Conservation (phyloP, 2,329 filamentous ascomycete genomes). For the Fusarium oligoseptatum region DNA sequence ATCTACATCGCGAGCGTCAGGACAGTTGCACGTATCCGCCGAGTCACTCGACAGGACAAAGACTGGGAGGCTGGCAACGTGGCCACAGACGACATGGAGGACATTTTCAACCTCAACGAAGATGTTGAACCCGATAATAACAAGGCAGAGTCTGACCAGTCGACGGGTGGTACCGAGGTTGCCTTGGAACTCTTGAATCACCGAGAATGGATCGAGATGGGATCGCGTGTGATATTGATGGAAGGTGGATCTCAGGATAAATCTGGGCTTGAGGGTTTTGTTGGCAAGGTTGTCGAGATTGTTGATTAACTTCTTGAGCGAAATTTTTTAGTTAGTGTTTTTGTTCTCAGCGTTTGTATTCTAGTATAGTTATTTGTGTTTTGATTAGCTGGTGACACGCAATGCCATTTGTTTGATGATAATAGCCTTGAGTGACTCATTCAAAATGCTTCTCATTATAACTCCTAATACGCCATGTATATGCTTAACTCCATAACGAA, state of each 20-base stretch:
- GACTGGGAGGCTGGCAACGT: slow-evolving; percentile 44
- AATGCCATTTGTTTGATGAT: slow-evolving; percentile 6
- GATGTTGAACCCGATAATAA: slow-evolving; percentile 55
- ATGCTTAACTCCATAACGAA: slow-evolving; percentile 15
- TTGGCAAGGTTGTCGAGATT: slow-evolving; percentile 75
- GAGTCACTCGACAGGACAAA: slow-evolving; percentile 56
- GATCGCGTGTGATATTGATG: slow-evolving; percentile 77
- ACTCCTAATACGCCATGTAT: slow-evolving; percentile 37
- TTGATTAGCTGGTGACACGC: neutral
- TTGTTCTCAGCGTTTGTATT: slow-evolving; percentile 12
- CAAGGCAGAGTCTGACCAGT: slow-evolving; percentile 36
- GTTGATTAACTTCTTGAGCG: slow-evolving; percentile 59
- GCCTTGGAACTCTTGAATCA: slow-evolving; percentile 77
- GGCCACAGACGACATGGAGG: slow-evolving; percentile 60
- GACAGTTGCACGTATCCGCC: slow-evolving; percentile 80
- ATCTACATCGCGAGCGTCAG: slow-evolving; percentile 91
- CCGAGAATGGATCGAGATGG: slow-evolving; percentile 80
- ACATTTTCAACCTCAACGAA: slow-evolving; percentile 71
- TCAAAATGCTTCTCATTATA: slow-evolving; percentile 18
- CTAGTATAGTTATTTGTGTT: slow-evolving; percentile 13
- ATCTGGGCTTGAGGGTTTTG: slow-evolving; percentile 78
- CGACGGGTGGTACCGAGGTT: slow-evolving; percentile 62
- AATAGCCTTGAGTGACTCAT: slow-evolving; percentile 1
- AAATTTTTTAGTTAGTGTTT: slow-evolving; percentile 24
- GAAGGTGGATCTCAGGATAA: slow-evolving; percentile 78